A percentile compares a stretch with the other conserved stretches of the same genome.
Evolutionary conservation across 2,329 filamentous ascomycete genomes (phyloP).

Genomic region (Sporothrix pallida): DNA sequence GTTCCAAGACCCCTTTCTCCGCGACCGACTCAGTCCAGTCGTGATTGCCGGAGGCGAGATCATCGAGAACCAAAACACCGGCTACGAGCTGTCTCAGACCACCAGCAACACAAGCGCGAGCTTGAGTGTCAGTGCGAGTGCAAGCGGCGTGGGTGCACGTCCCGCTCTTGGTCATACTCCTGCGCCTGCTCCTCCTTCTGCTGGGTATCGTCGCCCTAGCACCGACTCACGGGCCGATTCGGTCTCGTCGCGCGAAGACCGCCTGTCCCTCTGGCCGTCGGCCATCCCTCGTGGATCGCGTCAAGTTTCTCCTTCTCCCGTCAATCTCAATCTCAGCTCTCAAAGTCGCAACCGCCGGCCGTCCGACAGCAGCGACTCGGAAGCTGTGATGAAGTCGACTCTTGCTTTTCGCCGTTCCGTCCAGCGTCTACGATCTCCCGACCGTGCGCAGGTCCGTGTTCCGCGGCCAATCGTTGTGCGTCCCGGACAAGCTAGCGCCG

Average conservation of each 20-base stretch:
- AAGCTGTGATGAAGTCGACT: conserved; percentile 56
- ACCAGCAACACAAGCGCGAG: conserved; percentile 57
- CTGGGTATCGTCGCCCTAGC: conserved; percentile 47
- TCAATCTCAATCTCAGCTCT: conserved; percentile 38
- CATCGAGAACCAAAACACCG: conserved; percentile 64
- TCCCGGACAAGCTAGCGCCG: conserved; percentile 40
- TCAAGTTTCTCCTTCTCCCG: conserved; percentile 37
- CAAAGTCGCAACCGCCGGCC: conserved; percentile 45
- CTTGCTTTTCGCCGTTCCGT: conserved; percentile 62
- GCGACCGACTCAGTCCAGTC: conserved; percentile 68
- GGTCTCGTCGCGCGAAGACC: conserved; percentile 49
- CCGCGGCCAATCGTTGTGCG: conserved; percentile 61
- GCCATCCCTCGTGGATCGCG: conserved; percentile 52
- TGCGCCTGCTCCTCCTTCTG: not conserved
- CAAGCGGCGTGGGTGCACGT: not conserved
- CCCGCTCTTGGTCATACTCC: not conserved
- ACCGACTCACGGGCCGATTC: conserved; percentile 52
- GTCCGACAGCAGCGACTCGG: conserved; percentile 64
- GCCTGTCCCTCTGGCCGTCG: conserved; percentile 61
- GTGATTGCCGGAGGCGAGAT: conserved; percentile 69
- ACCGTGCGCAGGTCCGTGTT: conserved; percentile 52
- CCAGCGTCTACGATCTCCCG: conserved; percentile 56
- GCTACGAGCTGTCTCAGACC: conserved; percentile 54
- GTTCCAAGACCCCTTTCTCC: conserved; percentile 61
- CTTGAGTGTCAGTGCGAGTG: conserved; percentile 18